A percentile compares a stretch with the other conserved stretches of the same genome.
These are phyloP conservation scores for Rhodotorula toruloides DNA, from an alignment of 768 basidiomycete species.

Conservation along the genomic window DNA sequence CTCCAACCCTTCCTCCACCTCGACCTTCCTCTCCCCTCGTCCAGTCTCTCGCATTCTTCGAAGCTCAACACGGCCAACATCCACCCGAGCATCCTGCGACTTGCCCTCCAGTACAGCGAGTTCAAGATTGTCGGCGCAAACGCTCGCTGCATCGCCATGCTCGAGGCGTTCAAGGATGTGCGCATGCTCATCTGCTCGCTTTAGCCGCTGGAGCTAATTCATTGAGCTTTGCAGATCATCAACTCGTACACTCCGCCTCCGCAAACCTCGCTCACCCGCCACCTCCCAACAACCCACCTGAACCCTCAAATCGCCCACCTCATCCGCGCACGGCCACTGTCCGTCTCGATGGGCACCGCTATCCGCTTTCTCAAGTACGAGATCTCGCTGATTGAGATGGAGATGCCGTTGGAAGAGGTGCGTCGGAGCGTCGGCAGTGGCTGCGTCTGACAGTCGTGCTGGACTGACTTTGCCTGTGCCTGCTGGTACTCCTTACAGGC, in stretches of 20 bases:
- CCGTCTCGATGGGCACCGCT: slow-evolving; percentile 89
- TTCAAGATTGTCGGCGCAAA: slow-evolving; percentile 93
- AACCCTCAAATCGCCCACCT: slow-evolving; percentile 89
- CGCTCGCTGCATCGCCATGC: slow-evolving; percentile 86
- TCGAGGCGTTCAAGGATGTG: slow-evolving; percentile 87
- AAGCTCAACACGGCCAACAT: slow-evolving; percentile 83
- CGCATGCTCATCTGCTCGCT: slow-evolving; percentile 44
- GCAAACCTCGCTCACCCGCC: slow-evolving; percentile 78
- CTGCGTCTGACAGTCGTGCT: background rate
- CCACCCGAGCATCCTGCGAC: slow-evolving; percentile 78
- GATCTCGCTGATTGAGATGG: slow-evolving; percentile 84
- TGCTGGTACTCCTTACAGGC: slow-evolving; percentile 52
- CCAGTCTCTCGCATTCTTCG: slow-evolving; percentile 65
- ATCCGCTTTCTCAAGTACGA: slow-evolving; percentile 91
- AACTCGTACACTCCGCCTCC: slow-evolving; percentile 82
- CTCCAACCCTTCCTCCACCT: slow-evolving; percentile 42
- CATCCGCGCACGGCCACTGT: slow-evolving; percentile 80
- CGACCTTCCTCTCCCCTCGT: slow-evolving; percentile 43
- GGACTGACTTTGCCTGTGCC: background rate
- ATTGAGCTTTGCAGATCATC: slow-evolving; percentile 63
- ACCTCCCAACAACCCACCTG: slow-evolving; percentile 76
- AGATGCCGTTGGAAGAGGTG: slow-evolving; percentile 92
- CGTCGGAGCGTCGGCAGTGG: slow-evolving; percentile 40
- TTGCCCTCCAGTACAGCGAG: slow-evolving; percentile 82
- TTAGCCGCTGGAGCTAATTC: slow-evolving; percentile 40